Evolutionary conservation across 164 flowering plant genomes (phyloP).

Genomic region (Vitis rotundifolia): DNA sequence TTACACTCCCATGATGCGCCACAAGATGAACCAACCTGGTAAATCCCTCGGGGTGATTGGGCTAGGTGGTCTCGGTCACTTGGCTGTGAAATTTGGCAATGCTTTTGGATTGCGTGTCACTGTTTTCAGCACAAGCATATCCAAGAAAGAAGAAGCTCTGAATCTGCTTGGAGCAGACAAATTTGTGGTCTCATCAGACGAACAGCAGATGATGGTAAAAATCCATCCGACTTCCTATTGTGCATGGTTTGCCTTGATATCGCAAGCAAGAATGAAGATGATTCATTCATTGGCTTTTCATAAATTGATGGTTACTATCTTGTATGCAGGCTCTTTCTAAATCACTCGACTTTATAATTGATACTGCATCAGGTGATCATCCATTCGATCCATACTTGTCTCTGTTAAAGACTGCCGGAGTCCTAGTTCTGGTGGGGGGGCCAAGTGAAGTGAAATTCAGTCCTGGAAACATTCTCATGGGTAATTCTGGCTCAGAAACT

Average conservation of each 20-base stretch:
- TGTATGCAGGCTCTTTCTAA: constrained; percentile 47
- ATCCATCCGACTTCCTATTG: background rate
- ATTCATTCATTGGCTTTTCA: background rate
- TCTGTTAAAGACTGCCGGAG: constrained; percentile 64
- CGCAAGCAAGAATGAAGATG: background rate
- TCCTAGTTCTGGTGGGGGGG: constrained; percentile 69
- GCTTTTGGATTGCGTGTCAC: constrained; percentile 74
- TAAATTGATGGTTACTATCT: background rate
- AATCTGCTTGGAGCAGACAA: constrained; percentile 65
- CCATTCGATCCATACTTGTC: constrained; percentile 80
- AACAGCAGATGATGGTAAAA: constrained; percentile 65
- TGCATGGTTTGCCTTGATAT: background rate
- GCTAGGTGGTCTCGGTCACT: constrained; percentile 83
- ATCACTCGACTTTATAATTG: constrained; percentile 71
- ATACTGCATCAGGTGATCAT: constrained; percentile 87
- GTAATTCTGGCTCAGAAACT: constrained; percentile 23
- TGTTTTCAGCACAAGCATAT: constrained; percentile 69
- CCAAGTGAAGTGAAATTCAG: constrained; percentile 74
- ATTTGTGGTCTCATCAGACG: constrained; percentile 70
- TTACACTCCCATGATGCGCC: constrained; percentile 74
- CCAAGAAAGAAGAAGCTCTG: constrained; percentile 77
- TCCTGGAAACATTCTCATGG: constrained; percentile 64
- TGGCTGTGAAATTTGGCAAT: constrained; percentile 85
- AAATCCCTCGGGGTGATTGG: constrained; percentile 81
- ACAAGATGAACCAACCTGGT: constrained; percentile 82